Conservation (phyloP, 352 stramenopile species). For the Globisporangium rhizosaccharum region DNA sequence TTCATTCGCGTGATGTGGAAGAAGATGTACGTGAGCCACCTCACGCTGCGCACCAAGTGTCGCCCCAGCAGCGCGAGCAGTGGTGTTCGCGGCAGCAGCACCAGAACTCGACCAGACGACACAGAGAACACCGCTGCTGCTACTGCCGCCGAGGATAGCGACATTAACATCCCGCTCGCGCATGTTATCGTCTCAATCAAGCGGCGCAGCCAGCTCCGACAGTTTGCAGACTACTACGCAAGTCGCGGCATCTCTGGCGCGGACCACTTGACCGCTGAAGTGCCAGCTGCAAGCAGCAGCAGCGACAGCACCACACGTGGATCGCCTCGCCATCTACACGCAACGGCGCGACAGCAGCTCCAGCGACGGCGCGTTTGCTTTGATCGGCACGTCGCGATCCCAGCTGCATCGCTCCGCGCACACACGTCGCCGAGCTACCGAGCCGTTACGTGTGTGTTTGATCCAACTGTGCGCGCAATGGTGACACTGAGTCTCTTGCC, state of each 20-base stretch:
- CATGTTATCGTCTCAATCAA: slow-evolving; percentile 75
- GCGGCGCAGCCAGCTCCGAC: slow-evolving; percentile 49
- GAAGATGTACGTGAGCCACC: slow-evolving; percentile 56
- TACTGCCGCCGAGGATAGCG: not conserved
- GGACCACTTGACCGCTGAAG: slow-evolving; percentile 28
- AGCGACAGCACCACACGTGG: not conserved
- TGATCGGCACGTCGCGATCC: not conserved
- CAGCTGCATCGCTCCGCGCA: slow-evolving; percentile 16
- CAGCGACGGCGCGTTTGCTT: slow-evolving; percentile 1
- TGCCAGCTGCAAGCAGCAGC: not conserved
- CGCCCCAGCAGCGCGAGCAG: not conserved
- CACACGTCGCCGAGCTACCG: slow-evolving; percentile 12
- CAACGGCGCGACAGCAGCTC: slow-evolving; percentile 1
- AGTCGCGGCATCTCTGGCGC: slow-evolving; percentile 61
- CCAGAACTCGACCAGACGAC: not conserved
- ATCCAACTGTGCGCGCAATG: slow-evolving; percentile 18
- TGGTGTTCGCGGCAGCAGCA: not conserved
- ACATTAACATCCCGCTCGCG: slow-evolving; percentile 51
- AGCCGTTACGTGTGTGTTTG: slow-evolving; percentile 33
- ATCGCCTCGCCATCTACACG: not conserved
- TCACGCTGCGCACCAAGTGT: slow-evolving; percentile 24
- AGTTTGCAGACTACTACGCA: slow-evolving; percentile 67
- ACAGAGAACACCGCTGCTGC: slow-evolving; percentile 1
- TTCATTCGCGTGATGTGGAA: slow-evolving; percentile 63
- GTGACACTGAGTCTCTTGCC: slow-evolving; percentile 12